These are phyloP conservation scores for Hypsizygus ulmarius DNA, from an alignment of 1,284 basidiomycete genomes.

Conservation along the genomic window DNA sequence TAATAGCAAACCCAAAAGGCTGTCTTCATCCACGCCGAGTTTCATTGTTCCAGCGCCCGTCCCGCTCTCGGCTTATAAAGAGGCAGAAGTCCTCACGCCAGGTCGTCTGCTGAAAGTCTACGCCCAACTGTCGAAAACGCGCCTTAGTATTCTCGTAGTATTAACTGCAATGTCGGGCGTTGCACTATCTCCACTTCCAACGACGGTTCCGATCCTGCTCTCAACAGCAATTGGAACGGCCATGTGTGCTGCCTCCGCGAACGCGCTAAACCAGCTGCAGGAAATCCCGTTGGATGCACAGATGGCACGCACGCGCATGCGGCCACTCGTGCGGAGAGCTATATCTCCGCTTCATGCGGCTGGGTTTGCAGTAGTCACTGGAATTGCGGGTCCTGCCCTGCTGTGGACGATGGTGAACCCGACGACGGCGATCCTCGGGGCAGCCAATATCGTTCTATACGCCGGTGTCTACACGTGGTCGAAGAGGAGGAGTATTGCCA, in stretches of 20 bases:
- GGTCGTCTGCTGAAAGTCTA: conserved; percentile 67
- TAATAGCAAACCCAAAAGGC: neutral
- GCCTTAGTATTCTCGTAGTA: conserved; percentile 85
- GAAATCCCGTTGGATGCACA: conserved; percentile 97
- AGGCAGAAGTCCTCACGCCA: conserved; percentile 40
- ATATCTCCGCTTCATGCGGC: conserved; percentile 86
- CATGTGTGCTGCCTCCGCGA: conserved; percentile 91
- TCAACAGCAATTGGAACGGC: conserved; percentile 88
- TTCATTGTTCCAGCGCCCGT: conserved; percentile 12
- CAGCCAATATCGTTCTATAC: conserved; percentile 87
- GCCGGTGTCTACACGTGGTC: conserved; percentile 91
- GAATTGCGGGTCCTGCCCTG: conserved; percentile 73
- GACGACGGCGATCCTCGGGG: conserved; percentile 81
- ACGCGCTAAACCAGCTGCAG: conserved; percentile 92
- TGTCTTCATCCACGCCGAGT: conserved; percentile 5
- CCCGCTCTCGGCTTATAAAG: conserved; percentile 29
- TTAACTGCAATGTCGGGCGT: conserved; percentile 93
- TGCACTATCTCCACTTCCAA: conserved; percentile 86
- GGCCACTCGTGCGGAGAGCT: conserved; percentile 85
- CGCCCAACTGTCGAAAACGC: conserved; percentile 83
- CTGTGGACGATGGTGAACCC: conserved; percentile 89
- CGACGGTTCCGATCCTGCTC: conserved; percentile 80
- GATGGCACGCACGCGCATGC: conserved; percentile 86
- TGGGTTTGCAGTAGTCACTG: conserved; percentile 75
- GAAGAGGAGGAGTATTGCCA: conserved; percentile 86